Conservation (phyloP, 2,329 filamentous ascomycete species). For the Pyrenochaeta sp. region DNA sequence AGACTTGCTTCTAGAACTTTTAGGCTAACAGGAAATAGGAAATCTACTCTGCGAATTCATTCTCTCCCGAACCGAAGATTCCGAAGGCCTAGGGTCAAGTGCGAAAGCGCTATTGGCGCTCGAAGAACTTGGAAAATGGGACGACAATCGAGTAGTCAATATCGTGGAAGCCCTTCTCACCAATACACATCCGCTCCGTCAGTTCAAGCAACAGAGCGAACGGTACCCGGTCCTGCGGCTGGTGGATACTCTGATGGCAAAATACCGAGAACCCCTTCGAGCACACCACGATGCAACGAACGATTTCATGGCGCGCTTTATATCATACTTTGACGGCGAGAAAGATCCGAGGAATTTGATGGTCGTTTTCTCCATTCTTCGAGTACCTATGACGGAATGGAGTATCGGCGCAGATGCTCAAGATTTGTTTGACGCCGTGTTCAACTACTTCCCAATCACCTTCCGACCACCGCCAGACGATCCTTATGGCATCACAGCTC, state of each 20-base stretch:
- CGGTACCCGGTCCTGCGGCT: conserved; percentile 69
- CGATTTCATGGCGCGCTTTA: conserved; percentile 67
- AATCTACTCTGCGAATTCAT: conserved; percentile 68
- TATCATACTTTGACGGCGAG: conserved; percentile 71
- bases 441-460: conserved; percentile 76
- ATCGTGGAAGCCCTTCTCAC: conserved; percentile 60
- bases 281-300: conserved; percentile 59
- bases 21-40: conserved; percentile 47
- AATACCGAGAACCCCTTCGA: conserved; percentile 55
- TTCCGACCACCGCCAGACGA: conserved; percentile 74
- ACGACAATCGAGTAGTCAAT: conserved; percentile 61
- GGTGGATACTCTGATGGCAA: conserved; percentile 67
- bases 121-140: conserved; percentile 67
- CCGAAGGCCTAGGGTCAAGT: conserved; percentile 62
- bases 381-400: conserved; percentile 73
- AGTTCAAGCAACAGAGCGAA: conserved; percentile 67
- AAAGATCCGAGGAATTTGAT: conserved; percentile 75
- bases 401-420: conserved; percentile 64
- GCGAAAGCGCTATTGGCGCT: conserved; percentile 66
- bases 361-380: conserved; percentile 72
- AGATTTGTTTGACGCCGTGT: conserved; percentile 71
- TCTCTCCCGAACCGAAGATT: conserved; percentile 67
- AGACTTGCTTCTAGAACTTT: too few relatives aligned
- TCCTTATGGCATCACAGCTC: conserved; percentile 73
- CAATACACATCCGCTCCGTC: conserved; percentile 65